phyloP scores from a whole-genome alignment of 306 rosid species.

The Vicia sativa region DNA sequence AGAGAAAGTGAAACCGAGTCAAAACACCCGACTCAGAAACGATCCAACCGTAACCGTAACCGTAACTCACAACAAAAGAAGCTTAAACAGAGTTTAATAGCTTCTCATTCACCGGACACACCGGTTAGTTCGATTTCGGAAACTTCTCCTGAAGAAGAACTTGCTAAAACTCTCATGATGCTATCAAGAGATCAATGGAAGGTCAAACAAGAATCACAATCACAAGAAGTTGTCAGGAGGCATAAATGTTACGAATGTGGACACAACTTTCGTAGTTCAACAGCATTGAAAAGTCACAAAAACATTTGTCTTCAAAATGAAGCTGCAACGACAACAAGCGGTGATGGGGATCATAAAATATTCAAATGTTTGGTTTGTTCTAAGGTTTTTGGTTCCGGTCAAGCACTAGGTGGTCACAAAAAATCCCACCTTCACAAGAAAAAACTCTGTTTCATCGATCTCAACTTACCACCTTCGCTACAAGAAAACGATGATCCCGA shows the following conservation, averaged over 20 bases:
- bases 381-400: slow-evolving; percentile 45
- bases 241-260: slow-evolving; percentile 58
- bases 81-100: slow-evolving; percentile 38
- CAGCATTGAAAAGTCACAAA: slow-evolving; percentile 65
- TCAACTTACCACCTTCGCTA: slow-evolving; percentile 73
- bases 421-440: slow-evolving; percentile 61
- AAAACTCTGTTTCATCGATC: slow-evolving; percentile 63
- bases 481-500: slow-evolving; percentile 68
- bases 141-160: slow-evolving; percentile 71
- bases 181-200: slow-evolving; percentile 79
- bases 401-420: slow-evolving; percentile 94
- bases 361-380: slow-evolving; percentile 68
- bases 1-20: neutral
- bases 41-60: neutral
- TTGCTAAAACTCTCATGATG: slow-evolving; percentile 80
- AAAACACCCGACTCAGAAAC: neutral
- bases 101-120: slow-evolving; percentile 39
- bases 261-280: slow-evolving; percentile 63
- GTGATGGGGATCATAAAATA: slow-evolving; percentile 40
- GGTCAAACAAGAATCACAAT: no score
- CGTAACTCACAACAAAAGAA: neutral
- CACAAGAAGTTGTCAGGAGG: slow-evolving; percentile 50
- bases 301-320: slow-evolving; percentile 56
- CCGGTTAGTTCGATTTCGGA: slow-evolving; percentile 68
- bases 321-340: slow-evolving; percentile 26